Evolutionary conservation across 768 basidiomycete species (phyloP), one percentile per base, ranked within the genome.

Genomic region (Gautieria morchelliformis): DNA sequence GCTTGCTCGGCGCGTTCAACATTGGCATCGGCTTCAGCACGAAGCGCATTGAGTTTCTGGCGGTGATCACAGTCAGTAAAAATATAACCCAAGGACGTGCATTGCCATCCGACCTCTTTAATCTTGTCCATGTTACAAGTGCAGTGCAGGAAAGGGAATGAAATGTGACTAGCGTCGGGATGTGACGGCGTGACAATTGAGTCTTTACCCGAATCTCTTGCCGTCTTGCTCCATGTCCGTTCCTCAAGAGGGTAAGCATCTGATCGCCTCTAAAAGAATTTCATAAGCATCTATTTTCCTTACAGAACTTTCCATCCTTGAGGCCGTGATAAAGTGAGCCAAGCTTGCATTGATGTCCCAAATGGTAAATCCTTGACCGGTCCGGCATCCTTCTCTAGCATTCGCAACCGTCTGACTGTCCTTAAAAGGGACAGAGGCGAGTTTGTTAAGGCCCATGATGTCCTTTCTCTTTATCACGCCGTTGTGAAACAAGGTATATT

Each of bases 361-460:
- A 15, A 63, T 55, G 32, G 17, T 42, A 47, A 44, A 22, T 45
- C n/a, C 45, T n/a, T 54, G 22, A 49, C 30, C 33, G 33, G 22
- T 9, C 41, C 32, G 39, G 52, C 35, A 37, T 37, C 41, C 33
- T 24, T 56, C 52, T 35, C 22, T 19, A 95, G 91, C 71, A 93
- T 97, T 69, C 84, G 95, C 58, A 95, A 96, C 71, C 83, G 95
- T 61, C 82, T 99, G 49, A 95, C 94, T 8, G 93, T 84, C 11
- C 82, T 94, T 69, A 93, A 93, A 80, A 89, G 93, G 76, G 86
- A 95, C 68, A 83, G 92, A 48, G 92, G 82, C 40, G 87, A 90
- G 63, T 97, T 87, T 75, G 90, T 96, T 70, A 91, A 93, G 65
- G 80, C 93, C 8, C 85, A 89, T 59, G 95, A 93, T 76, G 95